These are phyloP conservation scores for Cryptococcus amylolentus DNA, from an alignment of 1,284 basidiomycete species.

Conservation along the genomic window DNA sequence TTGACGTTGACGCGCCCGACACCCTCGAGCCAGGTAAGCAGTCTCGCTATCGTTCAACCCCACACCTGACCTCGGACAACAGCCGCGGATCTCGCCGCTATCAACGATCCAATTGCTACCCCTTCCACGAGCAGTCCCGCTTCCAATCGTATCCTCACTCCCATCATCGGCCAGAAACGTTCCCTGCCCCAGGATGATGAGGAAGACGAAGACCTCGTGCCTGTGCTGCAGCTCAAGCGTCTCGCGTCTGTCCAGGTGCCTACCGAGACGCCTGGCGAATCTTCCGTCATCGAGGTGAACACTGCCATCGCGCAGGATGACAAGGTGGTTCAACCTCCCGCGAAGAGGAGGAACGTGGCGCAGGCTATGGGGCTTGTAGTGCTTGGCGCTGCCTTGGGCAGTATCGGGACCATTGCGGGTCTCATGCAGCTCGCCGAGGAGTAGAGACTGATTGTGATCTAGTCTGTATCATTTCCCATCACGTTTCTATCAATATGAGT, in stretches of 20 bases:
- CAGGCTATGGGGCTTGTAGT: conserved; percentile 21
- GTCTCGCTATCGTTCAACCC: too few relatives aligned
- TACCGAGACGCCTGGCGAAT: too few relatives aligned
- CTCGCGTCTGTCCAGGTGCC: too few relatives aligned
- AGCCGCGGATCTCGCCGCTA: neutral
- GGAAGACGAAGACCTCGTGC: too few relatives aligned
- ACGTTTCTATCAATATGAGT: too few relatives aligned
- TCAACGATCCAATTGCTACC: neutral
- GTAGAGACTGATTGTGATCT: too few relatives aligned
- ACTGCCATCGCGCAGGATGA: neutral
- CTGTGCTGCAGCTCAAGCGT: too few relatives aligned
- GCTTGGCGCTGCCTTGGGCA: conserved; percentile 31
- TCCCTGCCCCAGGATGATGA: conserved; percentile 9
- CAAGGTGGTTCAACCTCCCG: neutral
- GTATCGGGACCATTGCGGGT: conserved; percentile 33
- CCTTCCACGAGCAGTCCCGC: conserved; percentile 1
- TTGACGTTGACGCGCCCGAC: too few relatives aligned
- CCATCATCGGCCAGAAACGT: conserved; percentile 6
- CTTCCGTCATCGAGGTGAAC: neutral
- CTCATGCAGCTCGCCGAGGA: conserved; percentile 31
- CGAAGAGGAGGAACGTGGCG: neutral
- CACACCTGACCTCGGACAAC: too few relatives aligned
- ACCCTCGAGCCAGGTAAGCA: too few relatives aligned
- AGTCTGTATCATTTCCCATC: too few relatives aligned
- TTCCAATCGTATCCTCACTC: conserved; percentile 8